phyloP scores from a whole-genome alignment of 1,139 yeast genomes.

The Zygoascus sp. region DNA sequence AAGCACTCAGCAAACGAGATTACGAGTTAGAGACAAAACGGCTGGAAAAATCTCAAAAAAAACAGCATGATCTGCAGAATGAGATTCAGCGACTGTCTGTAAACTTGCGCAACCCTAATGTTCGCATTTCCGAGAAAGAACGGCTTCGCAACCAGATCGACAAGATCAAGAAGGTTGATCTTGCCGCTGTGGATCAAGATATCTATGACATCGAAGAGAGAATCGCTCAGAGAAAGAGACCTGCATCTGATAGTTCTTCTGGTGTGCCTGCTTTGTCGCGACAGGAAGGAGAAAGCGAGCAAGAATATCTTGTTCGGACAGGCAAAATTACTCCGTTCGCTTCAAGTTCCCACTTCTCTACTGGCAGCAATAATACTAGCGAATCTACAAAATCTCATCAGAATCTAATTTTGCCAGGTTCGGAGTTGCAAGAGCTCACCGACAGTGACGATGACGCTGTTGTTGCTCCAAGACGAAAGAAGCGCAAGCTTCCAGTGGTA shows the following conservation, averaged over 20 bases:
- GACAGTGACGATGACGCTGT: constrained; percentile 22
- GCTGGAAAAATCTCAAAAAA: constrained; percentile 55
- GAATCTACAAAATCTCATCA: constrained; percentile 37
- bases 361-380: constrained; percentile 4
- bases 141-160: constrained; percentile 52
- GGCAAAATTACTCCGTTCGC: constrained; percentile 97
- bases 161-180: constrained; percentile 48
- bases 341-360: constrained; percentile 50
- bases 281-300: constrained; percentile 67
- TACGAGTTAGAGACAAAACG: constrained; percentile 71
- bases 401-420: constrained; percentile 44
- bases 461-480: constrained; percentile 14
- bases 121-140: constrained; percentile 64
- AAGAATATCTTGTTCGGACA: constrained; percentile 75
- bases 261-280: constrained; percentile 29
- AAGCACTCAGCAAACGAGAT: constrained; percentile 56
- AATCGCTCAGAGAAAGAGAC: constrained; percentile 35
- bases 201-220: constrained; percentile 61
- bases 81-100: constrained; percentile 47
- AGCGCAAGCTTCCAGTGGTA: constrained; percentile 11
- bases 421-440: constrained; percentile 28
- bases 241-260: constrained; percentile 14
- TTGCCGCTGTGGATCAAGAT: constrained; percentile 54
- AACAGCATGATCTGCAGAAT: constrained; percentile 37
- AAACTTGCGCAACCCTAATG: constrained; percentile 48